Conservation (phyloP, 192 early-diverging fungal species). For the Phlyctochytrium bullatum region DNA sequence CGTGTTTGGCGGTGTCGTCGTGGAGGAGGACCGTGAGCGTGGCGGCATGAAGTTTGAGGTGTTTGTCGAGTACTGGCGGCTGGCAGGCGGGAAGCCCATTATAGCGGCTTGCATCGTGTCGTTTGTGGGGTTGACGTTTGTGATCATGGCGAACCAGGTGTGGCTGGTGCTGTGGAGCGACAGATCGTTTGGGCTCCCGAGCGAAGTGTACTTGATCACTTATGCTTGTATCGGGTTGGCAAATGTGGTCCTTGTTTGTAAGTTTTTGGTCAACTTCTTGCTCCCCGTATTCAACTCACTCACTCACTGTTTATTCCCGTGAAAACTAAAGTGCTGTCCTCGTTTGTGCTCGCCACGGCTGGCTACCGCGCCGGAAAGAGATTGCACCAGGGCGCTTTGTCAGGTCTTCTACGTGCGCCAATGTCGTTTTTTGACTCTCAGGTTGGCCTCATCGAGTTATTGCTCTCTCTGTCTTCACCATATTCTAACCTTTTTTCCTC, state of each 20-base stretch:
- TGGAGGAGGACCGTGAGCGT: neutral
- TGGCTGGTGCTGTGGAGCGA: neutral
- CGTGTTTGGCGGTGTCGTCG: too few relatives aligned
- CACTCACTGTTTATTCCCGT: too few relatives aligned
- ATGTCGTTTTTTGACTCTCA: conserved; percentile 69
- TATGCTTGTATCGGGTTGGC: neutral
- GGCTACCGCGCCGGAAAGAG: conserved; percentile 48
- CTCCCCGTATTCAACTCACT: neutral
- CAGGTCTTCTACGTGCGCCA: conserved; percentile 61
- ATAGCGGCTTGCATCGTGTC: neutral
- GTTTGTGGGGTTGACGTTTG: neutral
- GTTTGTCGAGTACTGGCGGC: neutral
- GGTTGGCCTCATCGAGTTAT: too few relatives aligned
- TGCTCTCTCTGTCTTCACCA: too few relatives aligned
- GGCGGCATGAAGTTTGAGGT: neutral
- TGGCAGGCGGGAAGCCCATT: neutral
- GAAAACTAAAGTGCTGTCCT: neutral
- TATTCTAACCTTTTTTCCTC: too few relatives aligned
- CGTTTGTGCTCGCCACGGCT: conserved; percentile 43
- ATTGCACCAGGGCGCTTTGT: conserved; percentile 64
- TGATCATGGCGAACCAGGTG: neutral
- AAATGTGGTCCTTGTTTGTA: neutral
- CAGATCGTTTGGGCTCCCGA: neutral
- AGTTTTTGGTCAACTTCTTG: too few relatives aligned
- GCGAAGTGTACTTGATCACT: neutral